Evolutionary conservation across 129 eudicot genomes (phyloP), one percentile per base, ranked within the genome.

Genomic region (Erigeron canadensis): DNA sequence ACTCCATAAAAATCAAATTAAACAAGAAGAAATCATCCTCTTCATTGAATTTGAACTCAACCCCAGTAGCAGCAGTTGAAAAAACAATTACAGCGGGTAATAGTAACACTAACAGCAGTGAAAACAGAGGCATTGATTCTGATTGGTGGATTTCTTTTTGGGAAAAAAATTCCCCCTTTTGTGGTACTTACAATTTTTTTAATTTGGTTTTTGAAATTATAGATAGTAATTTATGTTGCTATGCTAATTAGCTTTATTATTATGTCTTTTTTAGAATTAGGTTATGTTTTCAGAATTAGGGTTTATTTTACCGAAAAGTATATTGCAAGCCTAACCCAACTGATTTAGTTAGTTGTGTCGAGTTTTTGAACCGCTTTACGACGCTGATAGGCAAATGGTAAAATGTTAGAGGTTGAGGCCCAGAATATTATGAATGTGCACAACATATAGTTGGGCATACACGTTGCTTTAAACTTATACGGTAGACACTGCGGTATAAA

Each of bases 131-230:
- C 18, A 60, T 79, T 67, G 99, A 95, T 66, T 79, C 91, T 3
- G 99, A 95, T 5, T 95, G 99, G 97, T 95, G 99, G 97, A 89
- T 80, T 77, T 59, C 76, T 12, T 95, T 95, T 75, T 86, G 96
- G 94, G 88, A 77, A 18, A 95, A 86, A 77, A 87, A 91, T 60
- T 78, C 87, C 34, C 70, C 87, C n/a, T 4, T 42, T 76, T 76
- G 81, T 48, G 93, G 96, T 94, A 68, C 47, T 94, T 51, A 17
- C 18, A 3, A 10, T 8, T 48, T 43, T 19, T 43, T 23, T 28
- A 41, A 12, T 12, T 2, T 17, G 1, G 1, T 13, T 61, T 23
- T 8, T 1, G 43, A 75, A 8, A 12, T 12, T 5, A 23, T 19
- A 46, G 34, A 56, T 7, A 15, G 3, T 72, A 6, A 21, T 74